A percentile compares a stretch with the other conserved stretches of the same genome.
These are phyloP conservation scores for Elsinoe australis DNA, from an alignment of 2,329 filamentous ascomycete species.

Conservation along the genomic window DNA sequence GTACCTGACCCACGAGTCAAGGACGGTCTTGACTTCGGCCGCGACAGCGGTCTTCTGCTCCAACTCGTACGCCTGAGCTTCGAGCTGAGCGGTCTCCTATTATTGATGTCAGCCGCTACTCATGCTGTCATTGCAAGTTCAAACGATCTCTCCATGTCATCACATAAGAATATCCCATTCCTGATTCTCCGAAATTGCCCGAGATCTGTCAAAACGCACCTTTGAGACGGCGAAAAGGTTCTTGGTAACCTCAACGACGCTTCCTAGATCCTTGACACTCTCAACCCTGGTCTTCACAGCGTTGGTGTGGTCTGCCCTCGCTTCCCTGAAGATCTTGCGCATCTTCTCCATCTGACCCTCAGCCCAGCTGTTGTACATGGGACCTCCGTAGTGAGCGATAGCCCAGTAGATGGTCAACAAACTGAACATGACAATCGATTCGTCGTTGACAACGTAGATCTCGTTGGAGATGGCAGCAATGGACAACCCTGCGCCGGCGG, in stretches of 20 bases:
- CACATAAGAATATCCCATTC: no score
- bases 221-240: constrained; percentile 95
- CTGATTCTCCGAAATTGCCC: no score
- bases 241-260: constrained; percentile 96
- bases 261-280: constrained; percentile 87
- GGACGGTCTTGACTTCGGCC: constrained; percentile 84
- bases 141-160: no score
- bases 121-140: no score
- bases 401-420: constrained; percentile 88
- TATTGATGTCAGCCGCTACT: constrained; percentile 14
- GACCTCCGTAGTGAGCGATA: constrained; percentile 88
- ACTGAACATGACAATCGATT: constrained; percentile 88
- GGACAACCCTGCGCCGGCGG: constrained; percentile 79
- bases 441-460: constrained; percentile 99
- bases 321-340: constrained; percentile 88
- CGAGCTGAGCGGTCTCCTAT: constrained; percentile 92
- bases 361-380: constrained; percentile 88
- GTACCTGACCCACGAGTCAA: constrained; percentile 98
- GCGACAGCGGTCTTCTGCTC: constrained; percentile 93
- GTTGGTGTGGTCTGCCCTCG: constrained; percentile 87
- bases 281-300: constrained; percentile 92
- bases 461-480: constrained; percentile 98
- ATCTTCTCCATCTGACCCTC: constrained; percentile 84
- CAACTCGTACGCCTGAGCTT: constrained; percentile 92
- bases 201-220: no score